phyloP scores from a whole-genome alignment of 768 basidiomycete genomes.

The Russula earlei region DNA sequence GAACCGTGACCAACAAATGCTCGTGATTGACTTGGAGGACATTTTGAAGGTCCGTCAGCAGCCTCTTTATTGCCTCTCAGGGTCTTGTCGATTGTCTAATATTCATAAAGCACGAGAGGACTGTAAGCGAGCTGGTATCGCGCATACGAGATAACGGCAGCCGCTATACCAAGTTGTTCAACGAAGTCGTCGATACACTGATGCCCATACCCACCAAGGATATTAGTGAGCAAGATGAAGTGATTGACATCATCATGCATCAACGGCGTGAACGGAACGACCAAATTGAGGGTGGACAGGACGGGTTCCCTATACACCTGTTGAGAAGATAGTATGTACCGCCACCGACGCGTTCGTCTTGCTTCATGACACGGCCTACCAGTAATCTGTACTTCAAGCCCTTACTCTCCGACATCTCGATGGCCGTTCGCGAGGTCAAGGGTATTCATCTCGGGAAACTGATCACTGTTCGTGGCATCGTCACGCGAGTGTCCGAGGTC shows the following conservation, averaged over 20 bases:
- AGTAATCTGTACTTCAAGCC: conserved; percentile 96
- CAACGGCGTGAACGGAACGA: conserved; percentile 87
- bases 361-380: conserved; percentile 16
- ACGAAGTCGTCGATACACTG: conserved; percentile 81
- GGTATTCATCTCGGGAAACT: conserved; percentile 81
- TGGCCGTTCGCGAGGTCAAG: conserved; percentile 89
- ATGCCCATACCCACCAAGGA: conserved; percentile 86
- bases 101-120: conserved; percentile 51
- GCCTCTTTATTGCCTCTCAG: neutral
- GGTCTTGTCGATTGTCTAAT: neutral
- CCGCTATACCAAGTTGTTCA: conserved; percentile 84
- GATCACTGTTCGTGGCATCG: conserved; percentile 95
- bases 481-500: conserved; percentile 97
- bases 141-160: conserved; percentile 79
- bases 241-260: conserved; percentile 93
- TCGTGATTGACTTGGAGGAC: conserved; percentile 86
- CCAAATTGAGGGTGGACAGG: conserved; percentile 60
- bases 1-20: conserved; percentile 86
- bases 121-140: conserved; percentile 60
- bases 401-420: conserved; percentile 57
- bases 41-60: conserved; percentile 49
- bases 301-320: conserved; percentile 83
- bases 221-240: conserved; percentile 85
- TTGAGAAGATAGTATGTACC: conserved; percentile 86
- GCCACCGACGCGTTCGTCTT: neutral